Evolutionary conservation across 2,329 filamentous ascomycete genomes (phyloP), one percentile per base, ranked within the genome.

Genomic region (Scorias spongiosa): DNA sequence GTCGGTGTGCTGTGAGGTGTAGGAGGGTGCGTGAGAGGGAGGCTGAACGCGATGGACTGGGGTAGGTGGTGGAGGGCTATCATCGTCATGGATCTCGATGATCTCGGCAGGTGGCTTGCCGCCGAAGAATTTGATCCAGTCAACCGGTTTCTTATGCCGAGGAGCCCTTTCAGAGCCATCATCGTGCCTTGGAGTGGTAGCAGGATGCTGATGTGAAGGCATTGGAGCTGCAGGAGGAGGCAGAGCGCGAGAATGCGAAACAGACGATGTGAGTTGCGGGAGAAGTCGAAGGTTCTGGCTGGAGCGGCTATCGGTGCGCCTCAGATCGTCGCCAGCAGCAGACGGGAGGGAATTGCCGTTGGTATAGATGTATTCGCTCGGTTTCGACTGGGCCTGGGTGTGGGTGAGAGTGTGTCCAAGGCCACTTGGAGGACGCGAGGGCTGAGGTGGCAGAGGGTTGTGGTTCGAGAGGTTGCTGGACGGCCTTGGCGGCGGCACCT

Each of bases 31-130:
- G 34, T 37, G 10, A 39, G 43, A 42, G n/a, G 40, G 40, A n/a
- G 37, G 43, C 34, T 39, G 43, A 10, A 17, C n/a, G 17, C 43
- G 45, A 51, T 32, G 29, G 32, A 9, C 12, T 18, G 42, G 51
- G 50, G 29, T 53, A 56, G 40, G 45, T 32, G 47, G 42, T 26
- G 44, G 43, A 57, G 61, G 39, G 38, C 62, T 61, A 43, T 62
- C 63, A 51, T 70, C 67, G 51, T 71, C 68, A 56, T 71, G 69
- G 42, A 72, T 72, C 42, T 69, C 66, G 50, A 72, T 72, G 53
- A 72, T 65, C 52, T 72, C 69, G 44, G 66, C 63, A 15, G 69
- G 69, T 18, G 56, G 55, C 49, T 59, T 59, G 34, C 58, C 59
- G 36, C 58, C 58, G 49, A 58, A 63, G 51, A 53, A 63, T n/a